Evolutionary conservation across 345 rosid species (phyloP), one percentile per base, ranked within the genome.

Genomic region (Conringia planisiliqua): DNA sequence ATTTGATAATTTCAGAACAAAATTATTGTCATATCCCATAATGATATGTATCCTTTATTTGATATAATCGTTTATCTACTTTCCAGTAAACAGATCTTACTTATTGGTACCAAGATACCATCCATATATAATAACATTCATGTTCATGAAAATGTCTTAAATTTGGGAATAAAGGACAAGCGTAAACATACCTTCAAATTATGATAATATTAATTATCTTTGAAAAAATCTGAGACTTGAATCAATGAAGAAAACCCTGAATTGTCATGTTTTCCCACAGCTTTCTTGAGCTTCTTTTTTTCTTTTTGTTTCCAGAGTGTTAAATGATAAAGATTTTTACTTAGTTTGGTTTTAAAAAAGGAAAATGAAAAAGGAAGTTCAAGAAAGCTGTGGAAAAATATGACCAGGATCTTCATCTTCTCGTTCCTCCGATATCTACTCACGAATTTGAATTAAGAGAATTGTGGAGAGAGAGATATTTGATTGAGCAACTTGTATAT

Each of bases 301-400:
- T 68, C 4, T 6, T 52, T 52, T 62, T 55, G 26, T 48, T 65
- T 48, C 57, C 51, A 52, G 18, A 55, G 10, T 29, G 24, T 27
- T 52, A 30, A 63, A 47, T 58, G 24, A 39, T 51, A 29, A 7
- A 40, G 16, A 22, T 13, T 8, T 10, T 36, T 24, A 24, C 9
- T 20, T 18, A 9, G 12, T 42, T 30, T 20, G 4, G 5, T 27
- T 33, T 58, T 14, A n/a, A 33, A 10, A 48, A 35, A 6, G 2
- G 65, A 43, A 62, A 70, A 56, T 26, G 50, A 64, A 47, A 71
- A 77, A 39, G 30, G 66, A 75, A 77, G 80, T 77, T 77, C 80
- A 77, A 77, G 76, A 77, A 77, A 77, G 80, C 80, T 66, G 80
- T 77, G 80, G 80, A 71, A 77, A 71, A 71, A 16, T 38, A 63